phyloP scores from a whole-genome alignment of 2,329 filamentous ascomycete species.

The Aspergillus tamarii region DNA sequence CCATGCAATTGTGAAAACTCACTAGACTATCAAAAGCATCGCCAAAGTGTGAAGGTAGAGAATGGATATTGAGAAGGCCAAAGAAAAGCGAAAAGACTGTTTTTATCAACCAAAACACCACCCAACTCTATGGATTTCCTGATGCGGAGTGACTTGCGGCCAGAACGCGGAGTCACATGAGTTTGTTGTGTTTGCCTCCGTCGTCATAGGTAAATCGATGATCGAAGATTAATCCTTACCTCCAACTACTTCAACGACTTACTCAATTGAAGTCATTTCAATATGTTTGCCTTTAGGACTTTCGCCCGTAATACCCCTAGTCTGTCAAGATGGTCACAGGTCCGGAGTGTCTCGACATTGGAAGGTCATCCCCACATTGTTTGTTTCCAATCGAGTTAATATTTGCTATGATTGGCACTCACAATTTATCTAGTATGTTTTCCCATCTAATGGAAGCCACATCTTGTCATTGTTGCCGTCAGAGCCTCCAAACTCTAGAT shows the following conservation, averaged over 20 bases:
- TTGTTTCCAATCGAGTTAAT: slow-evolving; percentile 20
- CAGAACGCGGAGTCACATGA: slow-evolving; percentile 32
- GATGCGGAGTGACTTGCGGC: slow-evolving; percentile 2
- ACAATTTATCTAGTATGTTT: slow-evolving; percentile 50
- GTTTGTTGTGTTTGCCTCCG: slow-evolving; percentile 33
- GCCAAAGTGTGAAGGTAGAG: not conserved
- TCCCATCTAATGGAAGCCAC: slow-evolving; percentile 44
- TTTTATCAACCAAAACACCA: not conserved
- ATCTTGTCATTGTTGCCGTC: slow-evolving; percentile 62
- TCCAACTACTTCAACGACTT: not conserved
- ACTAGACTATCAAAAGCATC: not conserved
- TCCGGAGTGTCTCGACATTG: slow-evolving; percentile 41
- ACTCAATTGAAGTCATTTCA: slow-evolving; percentile 1
- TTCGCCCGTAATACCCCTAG: slow-evolving; percentile 24
- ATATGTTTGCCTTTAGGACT: slow-evolving; percentile 31
- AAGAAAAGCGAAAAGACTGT: not conserved
- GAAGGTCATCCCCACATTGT: slow-evolving; percentile 45
- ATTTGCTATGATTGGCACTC: slow-evolving; percentile 15
- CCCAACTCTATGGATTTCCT: not conserved
- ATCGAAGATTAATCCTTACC: not conserved
- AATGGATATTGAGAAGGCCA: not conserved
- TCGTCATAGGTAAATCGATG: slow-evolving; percentile 16
- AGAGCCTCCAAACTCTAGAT: slow-evolving; percentile 54
- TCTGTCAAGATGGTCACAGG: slow-evolving; percentile 27
- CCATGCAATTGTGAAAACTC: not conserved